Evolutionary conservation across 768 basidiomycete genomes (phyloP), one percentile per base, ranked within the genome.

Genomic region (Pulveroboletus sp.): DNA sequence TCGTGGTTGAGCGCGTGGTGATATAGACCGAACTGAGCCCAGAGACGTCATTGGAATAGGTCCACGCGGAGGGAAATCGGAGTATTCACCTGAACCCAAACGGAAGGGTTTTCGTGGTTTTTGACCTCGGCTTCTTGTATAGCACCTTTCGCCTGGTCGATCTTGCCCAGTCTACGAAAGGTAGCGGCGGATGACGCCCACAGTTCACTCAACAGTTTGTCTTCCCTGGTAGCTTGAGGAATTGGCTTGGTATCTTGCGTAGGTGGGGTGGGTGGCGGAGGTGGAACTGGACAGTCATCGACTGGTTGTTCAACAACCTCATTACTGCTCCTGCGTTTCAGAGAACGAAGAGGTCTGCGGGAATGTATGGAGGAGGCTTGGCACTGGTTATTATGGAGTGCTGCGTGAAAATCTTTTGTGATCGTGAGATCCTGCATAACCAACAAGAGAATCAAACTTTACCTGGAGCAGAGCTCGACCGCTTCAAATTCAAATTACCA

Each of bases 181-280:
- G 91, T 96, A 14, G 96, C 93, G 1, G 95, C 91, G 7, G 86
- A 89, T 79, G 92, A 90, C 6, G 96, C 70, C 96, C 96, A 99
- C 7, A 97, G 70, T 57, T 92, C 83, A 50, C 86, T 89, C 50
- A 96, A 71, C 24, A 96, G 69, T 22, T 82, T 73, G 34, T 80
- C 79, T 47, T 82, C 81, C 54, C 83, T 85, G 20, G 76, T 74
- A 17, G 73, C 74, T 4, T 45, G 68, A 57, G 50, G 67, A 30
- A 68, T 58, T 45, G 69, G 48, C 57, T 63, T 49, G 63, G 58
- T 24, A 68, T 68, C 46, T 63, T 61, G 32, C 61, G 55, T 4
- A 4, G 75, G 71, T 2, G 81, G 73, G 6, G 57, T 52, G 3
- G 59, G 63, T 10, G 67, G 57, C 4, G 62, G 68, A 0, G 71